Evolutionary conservation across 441 rosid species (phyloP).

Genomic region (Populus hybrid): DNA sequence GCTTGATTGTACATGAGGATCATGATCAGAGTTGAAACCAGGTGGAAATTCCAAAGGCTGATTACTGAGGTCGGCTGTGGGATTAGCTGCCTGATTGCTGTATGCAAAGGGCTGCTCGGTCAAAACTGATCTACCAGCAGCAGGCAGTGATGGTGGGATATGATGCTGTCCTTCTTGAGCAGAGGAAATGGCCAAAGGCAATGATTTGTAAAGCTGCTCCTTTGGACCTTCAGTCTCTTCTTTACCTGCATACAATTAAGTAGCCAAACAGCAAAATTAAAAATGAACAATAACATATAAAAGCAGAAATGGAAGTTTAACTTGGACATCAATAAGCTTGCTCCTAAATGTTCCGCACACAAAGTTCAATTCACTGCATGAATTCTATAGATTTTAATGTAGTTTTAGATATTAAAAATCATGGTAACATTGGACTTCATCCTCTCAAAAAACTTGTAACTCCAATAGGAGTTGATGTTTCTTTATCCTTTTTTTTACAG

Average conservation of each 20-base stretch:
- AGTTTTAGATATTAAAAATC: background rate
- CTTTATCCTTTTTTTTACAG: background rate
- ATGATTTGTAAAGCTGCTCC: conserved; percentile 31
- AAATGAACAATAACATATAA: conserved; percentile 2
- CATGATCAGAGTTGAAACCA: conserved; percentile 50
- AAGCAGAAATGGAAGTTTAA: conserved; percentile 14
- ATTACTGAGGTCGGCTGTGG: conserved; percentile 48
- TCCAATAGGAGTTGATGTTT: background rate
- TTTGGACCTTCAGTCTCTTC: conserved; percentile 37
- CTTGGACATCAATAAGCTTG: conserved; percentile 6
- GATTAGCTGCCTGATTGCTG: conserved; percentile 58
- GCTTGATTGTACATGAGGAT: conserved; percentile 43
- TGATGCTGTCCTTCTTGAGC: conserved; percentile 46
- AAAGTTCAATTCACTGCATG: conserved; percentile 13
- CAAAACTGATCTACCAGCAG: conserved; percentile 39
- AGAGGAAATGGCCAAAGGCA: conserved; percentile 41
- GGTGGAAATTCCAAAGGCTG: conserved; percentile 74
- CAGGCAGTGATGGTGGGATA: conserved; percentile 42
- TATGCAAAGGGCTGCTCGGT: conserved; percentile 49
- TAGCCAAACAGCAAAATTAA: conserved; percentile 26
- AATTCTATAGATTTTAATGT: background rate
- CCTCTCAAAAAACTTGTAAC: background rate
- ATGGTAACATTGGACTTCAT: background rate
- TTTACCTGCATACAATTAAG: conserved; percentile 41
- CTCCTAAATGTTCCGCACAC: conserved; percentile 9